Evolutionary conservation across 1,284 basidiomycete species (phyloP), one percentile per base, ranked within the genome.

Genomic region (Fomitopsis pinicola): DNA sequence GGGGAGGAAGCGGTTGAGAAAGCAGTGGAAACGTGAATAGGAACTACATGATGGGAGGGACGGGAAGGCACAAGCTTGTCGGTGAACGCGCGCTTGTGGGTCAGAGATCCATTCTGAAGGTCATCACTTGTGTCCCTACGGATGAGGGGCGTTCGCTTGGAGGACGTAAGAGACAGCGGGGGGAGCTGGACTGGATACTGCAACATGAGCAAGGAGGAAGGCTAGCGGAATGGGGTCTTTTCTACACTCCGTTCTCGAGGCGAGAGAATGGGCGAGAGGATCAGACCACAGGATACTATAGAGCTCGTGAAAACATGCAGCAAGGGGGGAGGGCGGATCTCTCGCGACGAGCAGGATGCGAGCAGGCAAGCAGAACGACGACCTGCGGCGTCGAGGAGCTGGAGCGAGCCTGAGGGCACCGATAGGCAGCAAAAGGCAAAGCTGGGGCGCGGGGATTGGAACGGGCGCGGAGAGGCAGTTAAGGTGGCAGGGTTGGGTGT

Each of bases 111-210:
- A 72, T 66, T 65, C 64, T 63, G 62, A 59, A 60, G 67, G 64
- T 69, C 68, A 67, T 69, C 72, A 62, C 56, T 64, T 46, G 63
- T 62, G 66, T 68, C 68, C 70, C 72, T 72, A 66, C 67, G 64
- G 65, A 66, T 61, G 63, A 61, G 64, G 62, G 68, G 59, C 44
- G 67, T 64, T 64, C 65, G 69, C 67, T 73, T 76, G 58, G 71
- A 71, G 64, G 70, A 70, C 46, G 72, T 67, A 60, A 75, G 71
- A 72, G 75, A 81, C 75, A 82, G 79, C 66, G 81, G 79, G 45
- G 85, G 82, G 64, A 83, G 83, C 66, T 73, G 72, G 64, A 82
- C 78, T 60, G 85, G 81, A 71, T 84, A 87, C 79, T 88, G 87
- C 84, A 89, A 85, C 87, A 89, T 89, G 78, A 71, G 75, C 64